Conservation (phyloP, 345 rosid genomes). For the Limnanthes douglasii region DNA sequence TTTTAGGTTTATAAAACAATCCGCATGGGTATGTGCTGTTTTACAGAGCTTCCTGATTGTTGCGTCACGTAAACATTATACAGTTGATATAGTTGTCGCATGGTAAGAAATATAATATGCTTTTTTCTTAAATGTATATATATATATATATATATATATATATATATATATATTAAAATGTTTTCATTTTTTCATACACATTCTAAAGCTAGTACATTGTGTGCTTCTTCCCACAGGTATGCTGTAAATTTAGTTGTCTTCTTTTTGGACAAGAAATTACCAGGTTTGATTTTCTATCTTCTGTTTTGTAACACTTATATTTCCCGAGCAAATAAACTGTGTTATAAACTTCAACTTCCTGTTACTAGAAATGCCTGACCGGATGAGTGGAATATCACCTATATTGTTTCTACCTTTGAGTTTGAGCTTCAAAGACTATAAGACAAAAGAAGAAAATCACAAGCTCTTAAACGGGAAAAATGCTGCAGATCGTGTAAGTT, state of each 20-base stretch:
- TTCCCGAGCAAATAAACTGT: not conserved
- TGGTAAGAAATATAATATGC: slow-evolving; percentile 39
- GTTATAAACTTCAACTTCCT: slow-evolving; percentile 5
- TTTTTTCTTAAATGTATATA: too few relatives aligned
- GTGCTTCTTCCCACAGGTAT: too few relatives aligned
- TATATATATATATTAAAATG: too few relatives aligned
- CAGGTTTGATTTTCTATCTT: slow-evolving; percentile 37
- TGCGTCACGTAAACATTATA: slow-evolving; percentile 98
- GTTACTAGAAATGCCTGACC: slow-evolving; percentile 69
- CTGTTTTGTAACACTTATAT: not conserved
- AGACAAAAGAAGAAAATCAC: slow-evolving; percentile 80
- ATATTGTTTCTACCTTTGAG: slow-evolving; percentile 48
- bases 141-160: too few relatives aligned
- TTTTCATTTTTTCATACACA: not conserved
- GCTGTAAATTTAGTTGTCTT: slow-evolving; percentile 88
- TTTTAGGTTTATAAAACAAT: slow-evolving; percentile 71
- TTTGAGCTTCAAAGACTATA: slow-evolving; percentile 42
- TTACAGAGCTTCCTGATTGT: slow-evolving; percentile 81
- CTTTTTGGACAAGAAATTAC: slow-evolving; percentile 92
- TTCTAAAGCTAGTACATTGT: too few relatives aligned
- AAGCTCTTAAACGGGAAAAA: slow-evolving; percentile 88
- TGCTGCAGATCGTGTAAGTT: slow-evolving; percentile 75
- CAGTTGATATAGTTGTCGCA: slow-evolving; percentile 90
- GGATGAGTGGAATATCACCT: slow-evolving; percentile 29
- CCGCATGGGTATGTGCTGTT: slow-evolving; percentile 73